phyloP scores from a whole-genome alignment of 441 rosid species.

The Pelargonium cotyledonis region DNA sequence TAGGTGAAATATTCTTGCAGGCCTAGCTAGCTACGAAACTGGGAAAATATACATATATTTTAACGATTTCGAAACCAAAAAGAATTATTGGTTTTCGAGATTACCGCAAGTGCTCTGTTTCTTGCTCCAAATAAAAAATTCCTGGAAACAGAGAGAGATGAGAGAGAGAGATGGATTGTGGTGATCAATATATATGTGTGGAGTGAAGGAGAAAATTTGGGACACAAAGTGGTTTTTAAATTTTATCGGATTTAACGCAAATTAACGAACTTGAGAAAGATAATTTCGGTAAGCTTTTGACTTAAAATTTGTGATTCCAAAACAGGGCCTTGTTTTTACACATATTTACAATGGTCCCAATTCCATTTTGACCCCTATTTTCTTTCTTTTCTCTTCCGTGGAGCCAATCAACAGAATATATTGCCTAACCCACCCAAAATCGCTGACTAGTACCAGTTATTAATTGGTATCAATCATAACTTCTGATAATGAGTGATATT shows the following conservation, averaged over 20 bases:
- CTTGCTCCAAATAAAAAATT: background rate
- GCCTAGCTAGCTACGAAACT: background rate
- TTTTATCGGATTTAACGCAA: background rate
- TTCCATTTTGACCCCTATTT: background rate
- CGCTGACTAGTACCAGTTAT: no score
- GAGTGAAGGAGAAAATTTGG: background rate
- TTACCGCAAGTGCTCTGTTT: slow-evolving; percentile 5
- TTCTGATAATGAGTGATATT: no score
- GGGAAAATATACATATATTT: background rate
- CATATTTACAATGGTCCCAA: background rate
- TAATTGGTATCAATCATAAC: no score
- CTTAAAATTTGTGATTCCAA: background rate
- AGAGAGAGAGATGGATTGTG: background rate
- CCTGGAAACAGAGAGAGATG: background rate
- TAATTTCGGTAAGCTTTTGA: background rate
- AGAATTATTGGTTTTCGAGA: background rate
- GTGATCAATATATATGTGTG: background rate
- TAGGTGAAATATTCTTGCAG: background rate
- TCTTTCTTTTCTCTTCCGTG: no score
- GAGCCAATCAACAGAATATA: no score
- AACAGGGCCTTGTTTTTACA: background rate
- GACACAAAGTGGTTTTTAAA: background rate
- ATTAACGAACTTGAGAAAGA: background rate
- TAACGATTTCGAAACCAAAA: slow-evolving; percentile 3
- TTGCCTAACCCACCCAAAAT: no score